Base-by-base conservation (phyloP, 129 eudicot species). In the Chrysanthemum seticuspe region DNA sequence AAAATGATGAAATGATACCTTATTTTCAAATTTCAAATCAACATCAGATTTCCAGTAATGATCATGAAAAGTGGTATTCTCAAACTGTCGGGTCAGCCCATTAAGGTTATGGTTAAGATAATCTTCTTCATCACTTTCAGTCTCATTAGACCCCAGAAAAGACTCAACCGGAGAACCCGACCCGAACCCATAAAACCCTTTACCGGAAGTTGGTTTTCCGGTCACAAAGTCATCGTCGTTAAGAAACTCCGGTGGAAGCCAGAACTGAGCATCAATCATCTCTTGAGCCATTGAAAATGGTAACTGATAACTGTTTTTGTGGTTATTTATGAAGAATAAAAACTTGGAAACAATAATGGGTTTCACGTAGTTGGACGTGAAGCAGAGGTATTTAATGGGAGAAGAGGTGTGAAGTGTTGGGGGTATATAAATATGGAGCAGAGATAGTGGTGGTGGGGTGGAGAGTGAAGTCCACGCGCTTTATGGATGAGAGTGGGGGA, bases 51-150 rank as follows among this genome's bases (percentile, higher is more conserved):
- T 78, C 81, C 81, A 75, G 49, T 78, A 77, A 74, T 80, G 76
- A 1, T 84, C 86, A 0, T 53, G 69, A 1, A 88, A 50, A 19
- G 84, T 51, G 0, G 88, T 78, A 36, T 36, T 67, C 0, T 79
- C 72, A 11, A 92, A 0, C 61, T 76, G 76, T 49, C 73, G 62
- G 58, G 85, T 78, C 40, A 92, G 71, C 58, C 82, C 89, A 56
- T 76, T 45, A 6, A 40, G 47, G 10, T 40, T 40, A 1, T 6
- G 0, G 9, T 7, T 7, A 6, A 87, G 60, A 16, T 15, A 77
- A 3, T 89, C 98, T 10, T 89, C 98, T 29, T 92, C 98, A 15
- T 89, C 98, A 68, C 95, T 89, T 80, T 89, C 98, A 0, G 91
- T 81, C 52, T 92, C 98, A 0, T 89, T 87, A 0, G 91, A 85